These are phyloP conservation scores for Solanum megistacrolobum DNA, from an alignment of 257 asterid species.

Conservation along the genomic window DNA sequence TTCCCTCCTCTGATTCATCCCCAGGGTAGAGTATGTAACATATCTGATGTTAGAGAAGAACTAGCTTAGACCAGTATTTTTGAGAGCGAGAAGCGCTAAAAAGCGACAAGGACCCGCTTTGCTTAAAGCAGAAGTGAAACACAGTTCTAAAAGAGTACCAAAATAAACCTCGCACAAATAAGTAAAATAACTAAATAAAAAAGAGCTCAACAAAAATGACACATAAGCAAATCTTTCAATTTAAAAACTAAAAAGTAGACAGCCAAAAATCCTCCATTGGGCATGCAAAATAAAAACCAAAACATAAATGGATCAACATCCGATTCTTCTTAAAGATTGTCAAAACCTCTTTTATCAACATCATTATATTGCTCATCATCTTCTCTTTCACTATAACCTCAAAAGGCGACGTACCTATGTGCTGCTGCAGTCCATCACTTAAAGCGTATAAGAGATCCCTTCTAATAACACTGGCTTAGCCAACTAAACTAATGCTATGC, in stretches of 20 bases:
- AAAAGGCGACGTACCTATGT: neutral
- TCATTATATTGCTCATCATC: neutral
- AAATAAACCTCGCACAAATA: neutral
- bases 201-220: neutral
- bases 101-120: neutral
- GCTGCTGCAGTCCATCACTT: neutral
- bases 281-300: neutral
- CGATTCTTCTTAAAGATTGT: neutral
- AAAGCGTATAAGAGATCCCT: neutral
- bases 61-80: neutral
- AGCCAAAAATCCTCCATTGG: neutral
- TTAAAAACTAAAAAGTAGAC: neutral
- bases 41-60: conserved; percentile 37
- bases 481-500: neutral
- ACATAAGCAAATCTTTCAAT: neutral
- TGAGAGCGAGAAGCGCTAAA: neutral
- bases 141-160: neutral
- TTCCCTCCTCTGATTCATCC: conserved; percentile 68
- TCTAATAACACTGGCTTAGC: neutral
- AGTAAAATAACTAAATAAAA: neutral
- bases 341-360: neutral
- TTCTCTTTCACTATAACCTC: neutral
- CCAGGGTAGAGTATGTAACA: conserved; percentile 81
- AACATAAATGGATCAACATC: neutral
- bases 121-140: neutral